Conservation (phyloP, 148 eudicot genomes). For the Pharnaceum exiguum region DNA sequence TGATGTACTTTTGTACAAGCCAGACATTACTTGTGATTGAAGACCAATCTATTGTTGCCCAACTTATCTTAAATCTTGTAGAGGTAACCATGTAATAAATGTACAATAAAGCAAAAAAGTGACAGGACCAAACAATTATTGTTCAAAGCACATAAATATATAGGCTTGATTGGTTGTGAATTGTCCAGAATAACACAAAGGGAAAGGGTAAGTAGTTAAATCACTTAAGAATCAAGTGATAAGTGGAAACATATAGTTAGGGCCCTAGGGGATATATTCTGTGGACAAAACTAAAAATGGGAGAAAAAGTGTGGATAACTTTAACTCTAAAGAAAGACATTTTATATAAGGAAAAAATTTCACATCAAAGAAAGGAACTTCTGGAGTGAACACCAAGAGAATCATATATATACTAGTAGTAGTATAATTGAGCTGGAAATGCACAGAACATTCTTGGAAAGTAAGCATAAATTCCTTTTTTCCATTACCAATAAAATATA, state of each 20-base stretch:
- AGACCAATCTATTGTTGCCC: too few relatives aligned
- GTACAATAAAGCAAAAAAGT: too few relatives aligned
- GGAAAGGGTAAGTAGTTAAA: background rate
- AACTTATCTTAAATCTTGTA: too few relatives aligned
- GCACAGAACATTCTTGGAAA: background rate
- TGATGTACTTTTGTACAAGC: too few relatives aligned
- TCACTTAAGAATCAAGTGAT: background rate
- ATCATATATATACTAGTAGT: background rate
- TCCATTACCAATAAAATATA: background rate
- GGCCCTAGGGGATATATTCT: constrained; percentile 19
- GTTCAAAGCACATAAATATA: background rate
- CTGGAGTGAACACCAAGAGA: constrained; percentile 1
- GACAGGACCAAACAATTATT: background rate
- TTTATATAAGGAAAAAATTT: background rate
- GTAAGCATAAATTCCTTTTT: constrained; percentile 1
- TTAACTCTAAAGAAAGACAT: constrained; percentile 8
- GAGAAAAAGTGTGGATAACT: constrained; percentile 12
- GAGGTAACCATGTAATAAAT: too few relatives aligned
- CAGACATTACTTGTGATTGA: too few relatives aligned
- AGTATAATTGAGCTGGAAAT: background rate
- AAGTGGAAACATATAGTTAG: background rate
- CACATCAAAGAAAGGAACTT: constrained; percentile 8
- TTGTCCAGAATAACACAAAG: background rate
- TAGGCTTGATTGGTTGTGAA: background rate
- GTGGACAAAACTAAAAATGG: background rate